Base-by-base conservation (phyloP, 2,329 filamentous ascomycete genomes). In the Zelopaecilomyces penicillatus region DNA sequence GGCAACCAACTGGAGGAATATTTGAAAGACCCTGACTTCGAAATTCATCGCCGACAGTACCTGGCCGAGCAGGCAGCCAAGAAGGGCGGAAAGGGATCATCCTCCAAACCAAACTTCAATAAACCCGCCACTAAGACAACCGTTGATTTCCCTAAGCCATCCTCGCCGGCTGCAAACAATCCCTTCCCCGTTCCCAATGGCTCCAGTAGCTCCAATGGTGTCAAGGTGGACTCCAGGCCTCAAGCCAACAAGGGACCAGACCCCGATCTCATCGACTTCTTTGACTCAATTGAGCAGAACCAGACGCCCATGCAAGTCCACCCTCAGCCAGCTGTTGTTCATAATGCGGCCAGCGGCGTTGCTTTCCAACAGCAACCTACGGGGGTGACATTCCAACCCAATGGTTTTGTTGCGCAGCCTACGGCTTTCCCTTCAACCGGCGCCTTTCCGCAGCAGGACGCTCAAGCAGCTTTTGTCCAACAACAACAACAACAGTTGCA, bases 1-100 rank as follows among this genome's bases (percentile, higher is more conserved):
- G 87, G 87, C 11, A 83, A 83, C 28, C 88, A 95, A 45, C 75
- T 98, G 28, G 89, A 97, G 62, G 93, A 98, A 54, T 97, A 98
- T 60, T 71, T 98, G 38, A 83, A 90, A 51, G 93, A 98, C 57
- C 82, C 88, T 3, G 93, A 98, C 63, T 98, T 98, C 57, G 93
- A 98, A 56, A 77, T 90, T 45, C 93, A 97, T 56, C 78, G 93
- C 50, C 76, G 89, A 54, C 93, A 98, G 61, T 98, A 95, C 58
- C 69, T 97, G 41, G 86, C 87, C 1, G 87, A 95, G 59, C 84
- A 91, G 59, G 85, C 91, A 46, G 85, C 83, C 10, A 76, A 80
- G 65, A 77, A 69, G 47, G 69, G 69, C 1, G 67, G 66, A 5
- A 52, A 56, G 4, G 55, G 57, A 1, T 50, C 53, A 2, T 51